Evolutionary conservation across 306 rosid species (phyloP).

Genomic region (Alnus glutinosa): DNA sequence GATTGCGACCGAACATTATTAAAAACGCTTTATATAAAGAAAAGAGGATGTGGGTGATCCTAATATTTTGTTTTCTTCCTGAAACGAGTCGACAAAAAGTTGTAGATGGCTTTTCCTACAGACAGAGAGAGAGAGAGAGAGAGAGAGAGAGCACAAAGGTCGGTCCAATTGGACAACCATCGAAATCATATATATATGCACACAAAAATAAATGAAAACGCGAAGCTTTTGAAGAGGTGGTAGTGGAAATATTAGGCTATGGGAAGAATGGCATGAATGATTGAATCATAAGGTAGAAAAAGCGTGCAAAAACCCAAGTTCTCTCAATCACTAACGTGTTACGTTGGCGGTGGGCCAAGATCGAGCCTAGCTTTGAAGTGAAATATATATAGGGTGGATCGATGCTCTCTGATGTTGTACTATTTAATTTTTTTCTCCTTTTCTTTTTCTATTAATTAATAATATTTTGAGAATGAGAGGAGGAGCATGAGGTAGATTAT

Average conservation of each 20-base stretch:
- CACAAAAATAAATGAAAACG: background rate
- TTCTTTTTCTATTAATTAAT: no score
- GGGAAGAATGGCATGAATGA: background rate
- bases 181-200: background rate
- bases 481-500: no score
- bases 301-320: slow-evolving; percentile 17
- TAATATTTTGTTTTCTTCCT: slow-evolving; percentile 14
- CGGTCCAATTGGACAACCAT: background rate
- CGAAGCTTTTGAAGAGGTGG: background rate
- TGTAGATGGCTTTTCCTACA: slow-evolving; percentile 6
- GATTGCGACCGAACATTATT: slow-evolving; percentile 5
- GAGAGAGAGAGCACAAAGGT: background rate
- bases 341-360: slow-evolving; percentile 5
- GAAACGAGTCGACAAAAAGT: background rate
- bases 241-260: background rate
- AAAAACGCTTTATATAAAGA: slow-evolving; percentile 10
- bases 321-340: background rate
- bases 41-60: slow-evolving; percentile 13
- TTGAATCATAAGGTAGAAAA: slow-evolving; percentile 17
- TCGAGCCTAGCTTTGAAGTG: background rate
- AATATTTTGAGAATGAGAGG: no score
- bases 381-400: background rate
- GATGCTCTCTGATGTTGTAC: no score
- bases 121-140: background rate
- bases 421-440: no score